phyloP scores from a whole-genome alignment of 768 basidiomycete species.

The Rubroboletus satanas region DNA sequence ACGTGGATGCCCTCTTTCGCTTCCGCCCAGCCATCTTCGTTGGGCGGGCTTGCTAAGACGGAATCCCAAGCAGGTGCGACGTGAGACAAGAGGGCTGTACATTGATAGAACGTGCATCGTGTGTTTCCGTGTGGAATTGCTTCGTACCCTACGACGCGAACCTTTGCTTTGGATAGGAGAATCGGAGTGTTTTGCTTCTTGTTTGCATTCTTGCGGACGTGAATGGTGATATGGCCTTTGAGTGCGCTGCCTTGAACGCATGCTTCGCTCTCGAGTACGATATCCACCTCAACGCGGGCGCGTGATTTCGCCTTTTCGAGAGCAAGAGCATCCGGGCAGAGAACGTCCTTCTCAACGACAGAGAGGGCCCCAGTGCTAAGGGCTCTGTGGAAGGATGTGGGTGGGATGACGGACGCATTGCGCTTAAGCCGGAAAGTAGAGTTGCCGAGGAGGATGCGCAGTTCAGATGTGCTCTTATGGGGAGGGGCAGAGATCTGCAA shows the following conservation, averaged over 20 bases:
- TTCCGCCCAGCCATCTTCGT: constrained; percentile 59
- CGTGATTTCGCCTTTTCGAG: constrained; percentile 71
- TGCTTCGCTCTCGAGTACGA: constrained; percentile 68
- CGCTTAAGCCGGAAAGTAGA: constrained; percentile 51
- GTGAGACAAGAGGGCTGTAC: constrained; percentile 50
- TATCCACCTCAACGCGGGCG: constrained; percentile 78
- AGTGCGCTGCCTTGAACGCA: constrained; percentile 78
- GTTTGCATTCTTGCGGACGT: constrained; percentile 51
- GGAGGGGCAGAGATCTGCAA: constrained; percentile 49
- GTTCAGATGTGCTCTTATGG: constrained; percentile 50
- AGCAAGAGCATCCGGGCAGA: constrained; percentile 32
- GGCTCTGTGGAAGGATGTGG: constrained; percentile 10
- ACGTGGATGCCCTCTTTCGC: constrained; percentile 64
- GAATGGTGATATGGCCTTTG: constrained; percentile 65
- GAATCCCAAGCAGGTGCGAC: constrained; percentile 44
- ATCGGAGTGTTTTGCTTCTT: constrained; percentile 51
- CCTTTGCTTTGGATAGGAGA: constrained; percentile 67
- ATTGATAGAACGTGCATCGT: constrained; percentile 82
- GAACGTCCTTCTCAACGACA: constrained; percentile 4
- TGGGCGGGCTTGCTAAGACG: constrained; percentile 43
- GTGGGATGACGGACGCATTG: constrained; percentile 44
- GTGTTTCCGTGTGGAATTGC: constrained; percentile 51
- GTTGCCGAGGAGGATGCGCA: constrained; percentile 62
- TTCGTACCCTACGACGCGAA: constrained; percentile 85
- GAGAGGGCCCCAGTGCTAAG: constrained; percentile 3